These are phyloP conservation scores for Macrocybe sp. DNA, from an alignment of 1,284 basidiomycete genomes.

Conservation along the genomic window DNA sequence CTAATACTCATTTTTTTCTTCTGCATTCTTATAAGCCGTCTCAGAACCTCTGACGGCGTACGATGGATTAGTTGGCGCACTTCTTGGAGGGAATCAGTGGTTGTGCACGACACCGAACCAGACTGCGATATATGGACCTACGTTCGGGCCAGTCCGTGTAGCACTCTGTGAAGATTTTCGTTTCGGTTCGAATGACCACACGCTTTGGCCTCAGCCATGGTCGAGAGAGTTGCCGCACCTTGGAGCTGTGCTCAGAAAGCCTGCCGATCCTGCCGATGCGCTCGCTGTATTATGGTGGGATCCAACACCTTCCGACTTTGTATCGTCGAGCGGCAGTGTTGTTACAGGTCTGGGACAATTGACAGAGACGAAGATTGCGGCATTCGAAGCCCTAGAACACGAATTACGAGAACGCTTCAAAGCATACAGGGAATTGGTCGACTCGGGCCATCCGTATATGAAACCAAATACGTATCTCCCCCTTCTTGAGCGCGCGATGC, in stretches of 20 bases:
- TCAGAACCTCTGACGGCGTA: background rate
- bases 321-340: background rate
- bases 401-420: background rate
- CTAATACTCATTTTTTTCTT: too few relatives aligned
- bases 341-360: background rate
- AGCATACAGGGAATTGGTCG: background rate
- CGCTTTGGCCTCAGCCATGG: background rate
- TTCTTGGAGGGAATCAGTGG: background rate
- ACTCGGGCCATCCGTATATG: too few relatives aligned
- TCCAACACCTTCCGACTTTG: background rate
- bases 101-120: background rate
- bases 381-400: too few relatives aligned
- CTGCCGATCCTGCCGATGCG: background rate
- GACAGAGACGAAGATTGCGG: background rate
- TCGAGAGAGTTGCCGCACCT: background rate
- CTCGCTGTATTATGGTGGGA: background rate
- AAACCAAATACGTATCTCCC: background rate
- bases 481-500: background rate
- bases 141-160: background rate
- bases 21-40: too few relatives aligned
- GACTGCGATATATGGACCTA: background rate
- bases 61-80: background rate
- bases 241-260: background rate
- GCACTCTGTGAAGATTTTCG: background rate
- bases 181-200: background rate